Evolutionary conservation across 1,284 basidiomycete species (phyloP), one percentile per base, ranked within the genome.

Genomic region (Volvariella volvacea): DNA sequence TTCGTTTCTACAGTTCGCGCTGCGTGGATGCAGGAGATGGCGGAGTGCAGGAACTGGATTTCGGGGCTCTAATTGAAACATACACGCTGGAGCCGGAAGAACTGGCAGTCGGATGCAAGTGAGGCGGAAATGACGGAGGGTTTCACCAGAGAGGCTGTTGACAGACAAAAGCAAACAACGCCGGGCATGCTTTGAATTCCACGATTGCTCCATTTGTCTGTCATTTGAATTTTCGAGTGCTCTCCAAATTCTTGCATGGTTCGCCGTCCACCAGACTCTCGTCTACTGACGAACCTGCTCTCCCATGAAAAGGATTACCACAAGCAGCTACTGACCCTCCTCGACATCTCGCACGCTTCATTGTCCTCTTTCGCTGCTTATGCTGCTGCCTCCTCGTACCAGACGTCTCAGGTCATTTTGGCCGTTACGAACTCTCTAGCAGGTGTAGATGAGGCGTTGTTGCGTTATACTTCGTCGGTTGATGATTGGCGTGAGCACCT

Each of bases 291-390:
- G 3, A 80, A 83, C 56, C 73, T 89, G 22, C 68, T 87, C 41
- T 62, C 66, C 9, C 74, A 79, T 53, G 86, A 89, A 58, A 84
- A 83, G 56, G 81, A 84, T 32, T 84, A 85, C 55, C 64, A 74
- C 3, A 81, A 80, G 50, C 73, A 81, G 16, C 66, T 88, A 22
- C 55, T 62, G 15, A 54, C 65, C 25, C 65, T 85, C 31, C 68
- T 87, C 25, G 74, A 78, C 45, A 57, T 73, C 31, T 81, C 82
- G 2, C 72, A 77, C 54, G 63, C 76, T 0, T 80, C 83, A 0
- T 67, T 83, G 20, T 73, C 80, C 6, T 78, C 82, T 1, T 76
- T 88, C 47, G 74, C 80, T 3, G 84, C 84, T 0, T 89, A 84
- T 60, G 85, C 84, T 2, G 70, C 82, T 1, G 76, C 83, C 1